Evolutionary conservation across 306 rosid genomes (phyloP), one percentile per base, ranked within the genome.

Genomic region (Trifolium dubium): DNA sequence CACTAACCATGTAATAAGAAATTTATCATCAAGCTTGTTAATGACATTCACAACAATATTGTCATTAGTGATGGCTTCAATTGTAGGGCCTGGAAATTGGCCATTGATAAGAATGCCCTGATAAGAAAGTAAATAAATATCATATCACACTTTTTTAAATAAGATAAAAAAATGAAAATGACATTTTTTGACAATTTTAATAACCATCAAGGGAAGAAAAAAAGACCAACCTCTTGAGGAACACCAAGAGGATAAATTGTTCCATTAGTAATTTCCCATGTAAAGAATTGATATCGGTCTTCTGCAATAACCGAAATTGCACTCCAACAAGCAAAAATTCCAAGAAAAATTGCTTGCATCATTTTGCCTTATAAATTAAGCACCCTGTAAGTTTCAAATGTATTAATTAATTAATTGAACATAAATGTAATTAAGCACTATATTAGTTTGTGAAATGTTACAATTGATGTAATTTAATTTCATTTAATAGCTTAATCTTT

Each of bases 101-200:
- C 97, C 97, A 62, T 91, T 93, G 43, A 93, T 90, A 55, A 91
- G 96, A 72, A 91, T 93, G 2, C 83, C 97, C 98, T 93, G 80
- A 18, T 29, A 56, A 32, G 6, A 19, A 1, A 51, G 5, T 14
- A 44, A 72, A 12, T 29, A 13, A 18, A 78, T 69, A 49, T 31
- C 3, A 64, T 0, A 23, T 23, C n/a, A 44, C 14, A 11, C 10
- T 6, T 67, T 61, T 53, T 19, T 28, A 43, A 63, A 41, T 47
- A 58, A 54, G 55, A 14, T 66, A n/a, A n/a, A n/a, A n/a, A n/a
- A n/a, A n/a, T n/a, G n/a, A 67, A 12, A 44, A 50, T 35, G 39
- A 35, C 8, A 34, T 5, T 1, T 35, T 35, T 31, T 17, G 10
- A 29, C 39, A 54, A n/a, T 54, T 54, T 37, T 70, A 53, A 55